Evolutionary conservation across 1,284 basidiomycete genomes (phyloP), one percentile per base, ranked within the genome.

Genomic region (Rhizopogon parksii): DNA sequence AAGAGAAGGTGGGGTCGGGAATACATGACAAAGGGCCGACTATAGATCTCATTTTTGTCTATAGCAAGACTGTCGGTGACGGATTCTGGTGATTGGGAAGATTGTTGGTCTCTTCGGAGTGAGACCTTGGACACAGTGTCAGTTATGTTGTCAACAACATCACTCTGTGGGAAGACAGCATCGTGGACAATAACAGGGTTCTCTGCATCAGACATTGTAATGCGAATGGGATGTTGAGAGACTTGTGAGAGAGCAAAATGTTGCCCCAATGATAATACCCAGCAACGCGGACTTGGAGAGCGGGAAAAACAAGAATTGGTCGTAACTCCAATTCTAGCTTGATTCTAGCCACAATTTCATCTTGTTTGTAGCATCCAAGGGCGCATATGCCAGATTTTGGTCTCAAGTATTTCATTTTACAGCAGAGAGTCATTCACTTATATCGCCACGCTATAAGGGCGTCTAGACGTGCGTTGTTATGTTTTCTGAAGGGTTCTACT

Each of bases 351-450:
- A 65, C 64, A 61, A 53, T 58, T 53, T 53, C 59, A 46, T 17
- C 43, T 30, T 43, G 15, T 27, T 34, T 50, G 42, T 42, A 24
- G 11, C 49, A 27, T 35, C 27, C 49, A 9, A 54, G 52, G 46
- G 15, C 14, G 19, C 37, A 11, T 48, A 64, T 63, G 61, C 54
- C 56, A 61, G 60, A 66, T 60, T 69, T 72, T 50, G 78, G 82
- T 37, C 76, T 89, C 63, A 85, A 77, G 66, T 85, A 89, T 66
- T 90, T 88, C 61, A 76, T 90, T 60, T 75, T 89, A 52, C 75
- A 76, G 54, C 77, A 81, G 53, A 69, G 77, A 59, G 80, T 76
- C 17, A 62, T 88, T 38, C 65, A 71, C 55, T 68, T 88, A 36
- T 89, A 88, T 66, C 77, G 86, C 51, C 65, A 73, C 52, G 77